phyloP scores from a whole-genome alignment of 2,329 filamentous ascomycete genomes.

The Parascedosporium putredinis region DNA sequence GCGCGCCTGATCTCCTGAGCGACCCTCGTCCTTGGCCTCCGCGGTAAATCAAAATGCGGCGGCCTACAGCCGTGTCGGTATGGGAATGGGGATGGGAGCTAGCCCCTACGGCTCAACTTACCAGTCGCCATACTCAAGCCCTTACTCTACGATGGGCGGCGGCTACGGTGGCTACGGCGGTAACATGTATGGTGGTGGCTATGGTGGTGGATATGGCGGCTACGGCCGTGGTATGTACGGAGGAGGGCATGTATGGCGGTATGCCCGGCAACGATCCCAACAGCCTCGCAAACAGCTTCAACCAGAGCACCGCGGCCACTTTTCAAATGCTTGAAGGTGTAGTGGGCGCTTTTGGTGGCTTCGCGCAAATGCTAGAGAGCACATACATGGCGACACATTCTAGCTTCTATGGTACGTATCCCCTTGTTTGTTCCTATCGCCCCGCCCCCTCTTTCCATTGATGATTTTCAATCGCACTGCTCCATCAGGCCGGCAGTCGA shows the following conservation, averaged over 20 bases:
- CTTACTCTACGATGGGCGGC: conserved; percentile 39
- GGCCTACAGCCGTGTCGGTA: conserved; percentile 62
- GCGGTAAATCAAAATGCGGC: conserved; percentile 83
- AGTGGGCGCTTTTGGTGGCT: conserved; percentile 91
- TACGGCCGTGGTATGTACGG: conserved; percentile 31
- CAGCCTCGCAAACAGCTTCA: conserved; percentile 91
- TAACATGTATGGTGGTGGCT: conserved; percentile 29
- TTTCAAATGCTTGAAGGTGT: conserved; percentile 98
- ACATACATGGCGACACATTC: conserved; percentile 99
- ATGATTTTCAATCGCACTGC: not conserved
- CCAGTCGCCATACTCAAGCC: conserved; percentile 28
- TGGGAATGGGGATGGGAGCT: conserved; percentile 28
- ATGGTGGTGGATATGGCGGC: conserved; percentile 29
- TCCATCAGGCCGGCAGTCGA: too few species aligned
- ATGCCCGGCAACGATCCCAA: conserved; percentile 62
- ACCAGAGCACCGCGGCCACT: conserved; percentile 87
- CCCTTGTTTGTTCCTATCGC: not conserved
- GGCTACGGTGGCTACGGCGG: conserved; percentile 31
- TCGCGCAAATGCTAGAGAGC: conserved; percentile 98
- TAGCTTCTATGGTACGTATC: conserved; percentile 83
- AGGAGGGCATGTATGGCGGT: conserved; percentile 33
- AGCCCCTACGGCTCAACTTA: conserved; percentile 35
- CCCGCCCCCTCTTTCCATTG: not conserved
- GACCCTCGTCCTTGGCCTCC: conserved; percentile 66
- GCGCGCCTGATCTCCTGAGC: conserved; percentile 55